Percentiles rank a stretch among this genome's conserved stretches.
Evolutionary conservation across 495 filamentous ascomycete species (phyloP).

Genomic region (Tuber calosporum): DNA sequence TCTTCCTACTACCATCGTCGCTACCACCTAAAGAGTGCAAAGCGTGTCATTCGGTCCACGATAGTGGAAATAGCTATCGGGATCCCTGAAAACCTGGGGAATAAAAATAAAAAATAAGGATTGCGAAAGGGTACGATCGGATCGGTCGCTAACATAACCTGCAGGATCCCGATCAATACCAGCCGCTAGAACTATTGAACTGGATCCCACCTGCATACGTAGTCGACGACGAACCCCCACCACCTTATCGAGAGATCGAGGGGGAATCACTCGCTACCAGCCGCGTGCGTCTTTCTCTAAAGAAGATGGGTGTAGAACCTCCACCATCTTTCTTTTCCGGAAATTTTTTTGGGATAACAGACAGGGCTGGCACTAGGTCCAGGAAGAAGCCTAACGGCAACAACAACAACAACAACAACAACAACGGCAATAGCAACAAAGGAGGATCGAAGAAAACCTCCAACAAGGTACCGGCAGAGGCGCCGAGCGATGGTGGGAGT

Average conservation of each 20-base stretch:
- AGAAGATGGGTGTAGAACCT: conserved; percentile 8
- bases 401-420: not conserved
- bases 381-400: not conserved
- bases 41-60: not conserved
- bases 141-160: conserved; percentile 21
- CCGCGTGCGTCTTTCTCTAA: conserved; percentile 7
- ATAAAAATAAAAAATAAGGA: not conserved
- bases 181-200: not conserved
- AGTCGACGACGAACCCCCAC: conserved; percentile 17
- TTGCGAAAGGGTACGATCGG: not conserved
- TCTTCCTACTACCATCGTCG: not conserved
- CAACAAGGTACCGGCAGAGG: not conserved
- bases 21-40: not conserved
- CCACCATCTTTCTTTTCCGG: conserved; percentile 18
- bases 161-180: conserved; percentile 13
- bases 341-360: conserved; percentile 17
- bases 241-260: conserved; percentile 25
- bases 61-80: not conserved
- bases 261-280: conserved; percentile 23
- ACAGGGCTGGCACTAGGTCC: conserved; percentile 8
- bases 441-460: not conserved
- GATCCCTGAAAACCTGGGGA: not conserved
- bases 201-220: conserved; percentile 17
- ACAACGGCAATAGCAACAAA: not conserved
- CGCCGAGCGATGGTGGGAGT: conserved; percentile 1